Evolutionary conservation across 169 alveolate genomes (phyloP).

Genomic region (Plasmodium coatneyi): DNA sequence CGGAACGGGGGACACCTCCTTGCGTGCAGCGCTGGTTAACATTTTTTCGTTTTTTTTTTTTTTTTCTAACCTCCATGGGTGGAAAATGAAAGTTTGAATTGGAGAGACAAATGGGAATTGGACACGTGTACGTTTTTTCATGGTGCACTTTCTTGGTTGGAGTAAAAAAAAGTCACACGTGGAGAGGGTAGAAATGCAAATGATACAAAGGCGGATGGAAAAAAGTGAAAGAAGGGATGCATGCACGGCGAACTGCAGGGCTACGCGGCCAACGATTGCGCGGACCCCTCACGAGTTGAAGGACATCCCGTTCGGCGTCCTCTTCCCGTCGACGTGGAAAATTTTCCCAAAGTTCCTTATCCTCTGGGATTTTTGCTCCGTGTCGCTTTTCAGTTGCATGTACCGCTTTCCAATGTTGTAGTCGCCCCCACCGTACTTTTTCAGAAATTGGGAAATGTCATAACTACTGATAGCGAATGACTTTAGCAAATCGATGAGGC

Average conservation of each 20-base stretch:
- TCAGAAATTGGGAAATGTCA: constrained; percentile 81
- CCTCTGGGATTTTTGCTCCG: constrained; percentile 67
- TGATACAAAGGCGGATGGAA: background rate
- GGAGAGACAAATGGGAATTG: background rate
- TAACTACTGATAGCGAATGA: constrained; percentile 86
- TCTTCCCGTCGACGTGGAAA: constrained; percentile 55
- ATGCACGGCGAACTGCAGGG: background rate
- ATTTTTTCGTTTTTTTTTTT: too few relatives aligned
- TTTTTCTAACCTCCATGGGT: background rate
- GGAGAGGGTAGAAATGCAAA: background rate
- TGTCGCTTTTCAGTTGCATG: constrained; percentile 67
- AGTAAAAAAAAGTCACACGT: too few relatives aligned
- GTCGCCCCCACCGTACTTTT: constrained; percentile 86
- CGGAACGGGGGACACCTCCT: background rate
- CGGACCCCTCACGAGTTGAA: constrained; percentile 20
- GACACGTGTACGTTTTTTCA: background rate
- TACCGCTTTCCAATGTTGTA: constrained; percentile 83
- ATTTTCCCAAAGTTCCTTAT: constrained; percentile 64
- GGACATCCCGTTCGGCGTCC: constrained; percentile 49
- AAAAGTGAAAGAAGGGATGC: background rate
- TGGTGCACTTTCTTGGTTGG: background rate
- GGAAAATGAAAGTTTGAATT: background rate
- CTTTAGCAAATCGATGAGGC: constrained; percentile 86
- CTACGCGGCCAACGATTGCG: background rate
- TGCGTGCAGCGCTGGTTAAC: background rate